Percentiles rank a stretch among this genome's conserved stretches.
Evolutionary conservation across 768 basidiomycete genomes (phyloP).

Genomic region (Termitomyces sp.): DNA sequence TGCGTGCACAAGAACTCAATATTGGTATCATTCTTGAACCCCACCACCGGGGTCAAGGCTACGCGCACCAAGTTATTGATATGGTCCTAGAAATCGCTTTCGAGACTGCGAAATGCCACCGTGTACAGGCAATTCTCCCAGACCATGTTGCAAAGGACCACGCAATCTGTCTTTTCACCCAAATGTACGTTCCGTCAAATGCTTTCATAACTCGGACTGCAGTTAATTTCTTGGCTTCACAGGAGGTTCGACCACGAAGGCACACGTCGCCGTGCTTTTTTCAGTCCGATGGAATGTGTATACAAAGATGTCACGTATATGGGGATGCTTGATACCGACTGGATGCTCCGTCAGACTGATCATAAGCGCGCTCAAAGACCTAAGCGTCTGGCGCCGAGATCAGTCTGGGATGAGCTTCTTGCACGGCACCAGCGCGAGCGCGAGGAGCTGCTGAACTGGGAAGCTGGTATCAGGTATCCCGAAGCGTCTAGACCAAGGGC

Average conservation of each 20-base stretch:
- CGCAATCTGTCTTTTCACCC: slow-evolving; percentile 46
- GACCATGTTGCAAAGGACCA: slow-evolving; percentile 40
- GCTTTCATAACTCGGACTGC: background rate
- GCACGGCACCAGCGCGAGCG: slow-evolving; percentile 53
- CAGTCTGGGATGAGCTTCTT: slow-evolving; percentile 64
- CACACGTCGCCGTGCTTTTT: slow-evolving; percentile 51
- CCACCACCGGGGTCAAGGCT: slow-evolving; percentile 34
- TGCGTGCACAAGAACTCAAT: slow-evolving; percentile 42
- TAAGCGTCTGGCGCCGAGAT: slow-evolving; percentile 29
- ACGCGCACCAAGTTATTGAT: slow-evolving; percentile 43
- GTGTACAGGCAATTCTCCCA: slow-evolving; percentile 50
- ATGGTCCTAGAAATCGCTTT: slow-evolving; percentile 48
- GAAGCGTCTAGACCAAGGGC: background rate
- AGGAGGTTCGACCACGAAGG: slow-evolving; percentile 67
- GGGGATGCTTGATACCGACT: slow-evolving; percentile 61
- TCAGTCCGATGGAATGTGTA: slow-evolving; percentile 34
- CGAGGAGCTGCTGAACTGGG: slow-evolving; percentile 52
- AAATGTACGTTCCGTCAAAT: slow-evolving; percentile 23
- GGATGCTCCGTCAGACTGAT: slow-evolving; percentile 32
- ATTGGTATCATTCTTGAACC: slow-evolving; percentile 51
- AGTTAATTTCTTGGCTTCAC: slow-evolving; percentile 1
- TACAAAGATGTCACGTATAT: slow-evolving; percentile 64
- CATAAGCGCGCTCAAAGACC: background rate
- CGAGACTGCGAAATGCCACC: slow-evolving; percentile 38
- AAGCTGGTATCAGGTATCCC: slow-evolving; percentile 24